Evolutionary conservation across 164 flowering plant species (phyloP).

Genomic region (Tetracentron sinense): DNA sequence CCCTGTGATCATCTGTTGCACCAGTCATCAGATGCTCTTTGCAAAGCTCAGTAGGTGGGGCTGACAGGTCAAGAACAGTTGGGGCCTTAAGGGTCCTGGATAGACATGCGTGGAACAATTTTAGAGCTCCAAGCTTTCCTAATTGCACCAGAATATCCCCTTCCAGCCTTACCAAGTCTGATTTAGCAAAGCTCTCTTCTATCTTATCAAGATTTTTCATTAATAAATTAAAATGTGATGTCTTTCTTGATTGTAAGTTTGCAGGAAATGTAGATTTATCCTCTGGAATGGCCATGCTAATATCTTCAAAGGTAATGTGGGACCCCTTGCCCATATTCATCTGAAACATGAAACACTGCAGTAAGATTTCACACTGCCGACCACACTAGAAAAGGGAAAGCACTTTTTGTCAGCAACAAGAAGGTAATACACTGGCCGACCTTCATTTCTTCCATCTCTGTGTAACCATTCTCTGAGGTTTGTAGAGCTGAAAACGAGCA

Average conservation of each 20-base stretch:
- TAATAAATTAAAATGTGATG: constrained; percentile 41
- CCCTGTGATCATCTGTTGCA: constrained; percentile 7
- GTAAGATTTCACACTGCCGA: constrained; percentile 5
- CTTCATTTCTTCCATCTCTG: constrained; percentile 32
- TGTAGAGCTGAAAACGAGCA: constrained; percentile 29
- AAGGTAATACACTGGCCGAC: constrained; percentile 22
- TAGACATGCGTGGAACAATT: constrained; percentile 57
- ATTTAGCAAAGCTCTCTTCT: constrained; percentile 49
- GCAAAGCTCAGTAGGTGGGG: constrained; percentile 16
- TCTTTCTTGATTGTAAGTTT: constrained; percentile 18
- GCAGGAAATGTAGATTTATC: constrained; percentile 18
- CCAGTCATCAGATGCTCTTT: constrained; percentile 14
- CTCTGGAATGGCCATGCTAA: constrained; percentile 16
- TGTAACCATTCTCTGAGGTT: constrained; percentile 21
- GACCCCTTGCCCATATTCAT: constrained; percentile 22
- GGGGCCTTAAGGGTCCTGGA: constrained; percentile 40
- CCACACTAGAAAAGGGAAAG: not conserved
- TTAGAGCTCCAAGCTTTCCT: constrained; percentile 72
- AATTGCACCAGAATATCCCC: constrained; percentile 66
- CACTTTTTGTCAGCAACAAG: not conserved
- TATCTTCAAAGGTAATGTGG: constrained; percentile 11
- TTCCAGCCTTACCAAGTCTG: constrained; percentile 53
- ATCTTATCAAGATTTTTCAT: constrained; percentile 54
- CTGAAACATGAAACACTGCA: constrained; percentile 25
- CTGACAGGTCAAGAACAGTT: constrained; percentile 16